phyloP scores from a whole-genome alignment of 495 filamentous ascomycete genomes.

The Penicillium maclennaniae region DNA sequence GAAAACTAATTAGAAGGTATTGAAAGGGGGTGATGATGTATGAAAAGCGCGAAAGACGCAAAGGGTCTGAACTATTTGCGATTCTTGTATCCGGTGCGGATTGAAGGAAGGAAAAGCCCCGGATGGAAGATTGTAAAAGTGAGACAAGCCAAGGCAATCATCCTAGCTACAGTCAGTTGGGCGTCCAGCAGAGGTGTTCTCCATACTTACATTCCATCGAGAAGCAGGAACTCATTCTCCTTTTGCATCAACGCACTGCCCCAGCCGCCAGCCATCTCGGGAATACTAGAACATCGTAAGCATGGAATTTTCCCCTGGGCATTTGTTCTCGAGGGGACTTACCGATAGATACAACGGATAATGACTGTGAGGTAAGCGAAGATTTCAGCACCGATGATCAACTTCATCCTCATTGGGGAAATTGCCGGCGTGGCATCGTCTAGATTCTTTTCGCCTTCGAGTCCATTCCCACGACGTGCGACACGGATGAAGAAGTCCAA shows the following conservation, averaged over 20 bases:
- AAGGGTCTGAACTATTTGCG: constrained; percentile 6
- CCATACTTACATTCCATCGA: constrained; percentile 54
- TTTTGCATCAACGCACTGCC: constrained; percentile 64
- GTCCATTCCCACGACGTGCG: constrained; percentile 28
- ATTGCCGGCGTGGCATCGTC: constrained; percentile 21
- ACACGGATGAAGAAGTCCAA: constrained; percentile 49
- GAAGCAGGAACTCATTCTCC: constrained; percentile 57
- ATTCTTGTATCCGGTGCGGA: constrained; percentile 33
- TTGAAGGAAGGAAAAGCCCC: constrained; percentile 43
- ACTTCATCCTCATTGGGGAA: constrained; percentile 38
- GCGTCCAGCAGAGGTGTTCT: background rate
- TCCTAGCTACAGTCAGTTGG: constrained; percentile 24
- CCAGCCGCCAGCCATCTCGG: constrained; percentile 68
- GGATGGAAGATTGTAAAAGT: constrained; percentile 49
- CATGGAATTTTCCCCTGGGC: no score
- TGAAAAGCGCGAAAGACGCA: background rate
- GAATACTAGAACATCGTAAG: constrained; percentile 38
- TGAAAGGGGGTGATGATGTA: background rate
- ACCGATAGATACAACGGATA: constrained; percentile 66
- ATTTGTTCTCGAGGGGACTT: background rate
- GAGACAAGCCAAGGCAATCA: constrained; percentile 46
- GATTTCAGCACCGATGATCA: constrained; percentile 49
- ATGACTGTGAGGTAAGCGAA: constrained; percentile 59
- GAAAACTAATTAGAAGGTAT: background rate
- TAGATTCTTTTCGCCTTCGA: constrained; percentile 27